phyloP scores from a whole-genome alignment of 2,329 filamentous ascomycete species.

The Mollisiaceae sp. region DNA sequence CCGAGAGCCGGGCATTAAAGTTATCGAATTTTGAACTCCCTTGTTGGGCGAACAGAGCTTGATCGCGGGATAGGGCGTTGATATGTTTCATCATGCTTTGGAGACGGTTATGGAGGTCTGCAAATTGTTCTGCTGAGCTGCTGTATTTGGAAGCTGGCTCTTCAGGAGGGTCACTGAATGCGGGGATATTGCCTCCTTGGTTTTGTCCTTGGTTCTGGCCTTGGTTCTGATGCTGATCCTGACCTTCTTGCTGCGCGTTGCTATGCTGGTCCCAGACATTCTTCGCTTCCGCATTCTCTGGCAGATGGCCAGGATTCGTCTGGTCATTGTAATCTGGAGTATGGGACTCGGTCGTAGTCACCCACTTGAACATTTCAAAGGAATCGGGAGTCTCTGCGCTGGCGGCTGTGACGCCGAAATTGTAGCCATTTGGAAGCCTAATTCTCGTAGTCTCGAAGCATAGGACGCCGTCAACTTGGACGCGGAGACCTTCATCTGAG shows the following conservation, averaged over 20 bases:
- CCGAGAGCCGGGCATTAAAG: constrained; percentile 23
- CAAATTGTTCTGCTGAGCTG: constrained; percentile 68
- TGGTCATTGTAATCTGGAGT: constrained; percentile 39
- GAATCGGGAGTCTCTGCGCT: constrained; percentile 92
- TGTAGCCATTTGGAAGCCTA: constrained; percentile 78
- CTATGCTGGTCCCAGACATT: constrained; percentile 17
- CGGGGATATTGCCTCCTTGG: constrained; percentile 49
- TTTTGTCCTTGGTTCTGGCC: constrained; percentile 14
- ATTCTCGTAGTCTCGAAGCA: constrained; percentile 89
- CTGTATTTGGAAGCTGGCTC: constrained; percentile 46
- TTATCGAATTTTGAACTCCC: constrained; percentile 53
- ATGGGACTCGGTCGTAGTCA: constrained; percentile 65
- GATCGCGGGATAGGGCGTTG: constrained; percentile 62
- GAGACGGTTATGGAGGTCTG: constrained; percentile 83
- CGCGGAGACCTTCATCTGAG: constrained; percentile 69
- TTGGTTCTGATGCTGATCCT: constrained; percentile 11
- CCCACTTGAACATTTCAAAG: constrained; percentile 89
- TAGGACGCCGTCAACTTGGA: constrained; percentile 76
- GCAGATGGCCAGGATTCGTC: constrained; percentile 17
- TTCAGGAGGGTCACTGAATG: constrained; percentile 48
- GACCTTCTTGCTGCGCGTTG: not conserved
- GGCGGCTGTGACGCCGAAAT: constrained; percentile 85
- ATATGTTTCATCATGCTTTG: constrained; percentile 75
- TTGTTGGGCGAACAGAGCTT: constrained; percentile 56
- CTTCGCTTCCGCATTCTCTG: constrained; percentile 45